Percentiles rank a stretch among this genome's conserved stretches.
These are phyloP conservation scores for Inonotus obliquus DNA, from an alignment of 1,284 basidiomycete species.

Conservation along the genomic window DNA sequence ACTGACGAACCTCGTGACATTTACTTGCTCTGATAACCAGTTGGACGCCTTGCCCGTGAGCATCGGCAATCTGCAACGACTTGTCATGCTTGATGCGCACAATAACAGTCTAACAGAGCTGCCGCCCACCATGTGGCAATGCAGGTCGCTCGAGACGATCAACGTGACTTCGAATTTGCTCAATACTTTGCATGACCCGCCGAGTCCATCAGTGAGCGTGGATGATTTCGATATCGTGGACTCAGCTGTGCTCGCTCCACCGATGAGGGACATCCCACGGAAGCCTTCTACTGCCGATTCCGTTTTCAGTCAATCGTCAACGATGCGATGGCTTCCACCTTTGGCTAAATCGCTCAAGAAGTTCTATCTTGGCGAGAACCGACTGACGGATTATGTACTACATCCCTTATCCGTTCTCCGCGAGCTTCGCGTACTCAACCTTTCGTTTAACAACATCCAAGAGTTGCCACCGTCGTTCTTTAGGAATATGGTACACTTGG, in stretches of 20 bases:
- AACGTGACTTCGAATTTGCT: slow-evolving; percentile 92
- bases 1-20: slow-evolving; percentile 63
- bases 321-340: slow-evolving; percentile 46
- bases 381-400: slow-evolving; percentile 79
- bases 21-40: slow-evolving; percentile 90
- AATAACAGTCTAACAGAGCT: slow-evolving; percentile 87
- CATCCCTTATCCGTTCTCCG: slow-evolving; percentile 71
- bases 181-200: slow-evolving; percentile 67
- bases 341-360: slow-evolving; percentile 71
- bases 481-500: slow-evolving; percentile 60
- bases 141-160: slow-evolving; percentile 67
- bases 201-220: slow-evolving; percentile 23
- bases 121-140: slow-evolving; percentile 82
- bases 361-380: slow-evolving; percentile 89
- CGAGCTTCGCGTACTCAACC: slow-evolving; percentile 80
- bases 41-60: slow-evolving; percentile 74
- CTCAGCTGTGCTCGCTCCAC: neutral
- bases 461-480: slow-evolving; percentile 83
- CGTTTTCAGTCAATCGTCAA: slow-evolving; percentile 21
- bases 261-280: slow-evolving; percentile 27
- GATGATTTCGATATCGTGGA: slow-evolving; percentile 10
- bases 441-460: slow-evolving; percentile 95
- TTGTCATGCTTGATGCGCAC: slow-evolving; percentile 83
- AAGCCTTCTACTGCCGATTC: slow-evolving; percentile 42
- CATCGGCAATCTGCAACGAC: slow-evolving; percentile 73